phyloP scores from a whole-genome alignment of 2,329 filamentous ascomycete genomes.

The Teratosphaeriaceae sp. region DNA sequence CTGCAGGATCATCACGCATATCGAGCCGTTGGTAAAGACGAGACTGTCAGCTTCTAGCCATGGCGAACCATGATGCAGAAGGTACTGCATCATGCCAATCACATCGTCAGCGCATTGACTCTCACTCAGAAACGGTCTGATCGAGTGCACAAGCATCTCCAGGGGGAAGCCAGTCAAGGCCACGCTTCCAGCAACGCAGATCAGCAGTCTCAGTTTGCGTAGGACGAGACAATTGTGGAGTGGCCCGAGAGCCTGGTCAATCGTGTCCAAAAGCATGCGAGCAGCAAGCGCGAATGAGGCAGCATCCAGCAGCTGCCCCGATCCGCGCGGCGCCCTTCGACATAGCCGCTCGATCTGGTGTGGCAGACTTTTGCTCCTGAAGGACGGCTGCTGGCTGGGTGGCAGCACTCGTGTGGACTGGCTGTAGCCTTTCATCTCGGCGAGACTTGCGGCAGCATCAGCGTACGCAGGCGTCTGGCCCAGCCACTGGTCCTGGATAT shows the following conservation, averaged over 20 bases:
- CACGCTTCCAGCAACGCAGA: constrained; percentile 67
- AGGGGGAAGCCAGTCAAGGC: constrained; percentile 75
- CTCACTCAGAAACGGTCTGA: constrained; percentile 73
- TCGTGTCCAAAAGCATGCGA: constrained; percentile 70
- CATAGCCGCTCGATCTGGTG: constrained; percentile 75
- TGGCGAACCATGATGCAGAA: constrained; percentile 60
- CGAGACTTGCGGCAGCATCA: constrained; percentile 58
- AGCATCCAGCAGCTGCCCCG: constrained; percentile 29
- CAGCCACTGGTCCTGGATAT: constrained; percentile 57
- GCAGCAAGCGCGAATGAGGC: constrained; percentile 37
- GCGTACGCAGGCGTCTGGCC: constrained; percentile 39
- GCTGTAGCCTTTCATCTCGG: constrained; percentile 62
- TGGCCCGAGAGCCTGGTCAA: constrained; percentile 77
- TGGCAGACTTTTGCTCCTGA: constrained; percentile 69
- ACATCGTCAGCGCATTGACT: constrained; percentile 86
- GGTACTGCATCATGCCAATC: constrained; percentile 77
- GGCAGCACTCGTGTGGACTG: constrained; percentile 61
- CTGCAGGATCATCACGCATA: constrained; percentile 71
- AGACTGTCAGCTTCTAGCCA: constrained; percentile 54
- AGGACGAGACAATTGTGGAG: constrained; percentile 81
- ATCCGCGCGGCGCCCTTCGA: constrained; percentile 60
- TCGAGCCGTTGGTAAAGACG: constrained; percentile 72
- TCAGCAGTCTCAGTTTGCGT: constrained; percentile 74
- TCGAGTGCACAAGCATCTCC: constrained; percentile 80
- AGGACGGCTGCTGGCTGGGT: constrained; percentile 78